Conservation (phyloP, 1,284 basidiomycete species). For the Dichomitus squalens region DNA sequence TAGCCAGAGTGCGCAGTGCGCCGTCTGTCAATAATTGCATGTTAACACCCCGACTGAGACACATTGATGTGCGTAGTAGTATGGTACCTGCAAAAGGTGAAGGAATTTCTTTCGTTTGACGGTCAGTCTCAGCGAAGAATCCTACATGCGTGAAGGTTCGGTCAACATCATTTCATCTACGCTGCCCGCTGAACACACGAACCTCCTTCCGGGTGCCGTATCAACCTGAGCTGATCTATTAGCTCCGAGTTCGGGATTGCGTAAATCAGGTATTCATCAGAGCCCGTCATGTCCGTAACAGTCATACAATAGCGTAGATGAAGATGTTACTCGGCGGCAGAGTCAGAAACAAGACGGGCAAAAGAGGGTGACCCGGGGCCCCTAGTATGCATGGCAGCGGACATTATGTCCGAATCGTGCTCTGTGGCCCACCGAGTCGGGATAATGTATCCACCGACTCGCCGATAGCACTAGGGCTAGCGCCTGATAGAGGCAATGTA, state of each 20-base stretch:
- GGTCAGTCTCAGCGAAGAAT: slow-evolving; percentile 44
- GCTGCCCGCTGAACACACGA: slow-evolving; percentile 10
- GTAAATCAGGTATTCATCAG: slow-evolving; percentile 14
- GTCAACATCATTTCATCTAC: background rate
- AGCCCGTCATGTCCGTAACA: background rate
- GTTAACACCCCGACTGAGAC: background rate
- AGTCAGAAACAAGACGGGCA: too few species aligned
- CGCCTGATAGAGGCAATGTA: too few species aligned
- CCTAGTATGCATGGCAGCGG: too few species aligned
- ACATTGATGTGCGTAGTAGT: background rate
- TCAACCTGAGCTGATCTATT: slow-evolving; percentile 34
- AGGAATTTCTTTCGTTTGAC: slow-evolving; percentile 34
- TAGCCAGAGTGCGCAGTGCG: slow-evolving; percentile 37
- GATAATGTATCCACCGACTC: too few species aligned
- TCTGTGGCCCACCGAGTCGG: too few species aligned
- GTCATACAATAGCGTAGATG: background rate
- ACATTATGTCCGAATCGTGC: too few species aligned
- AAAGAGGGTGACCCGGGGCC: too few species aligned
- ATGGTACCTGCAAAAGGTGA: slow-evolving; percentile 42
- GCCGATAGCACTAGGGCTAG: too few species aligned
- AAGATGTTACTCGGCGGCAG: too few species aligned
- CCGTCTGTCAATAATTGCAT: slow-evolving; percentile 22
- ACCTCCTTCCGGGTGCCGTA: slow-evolving; percentile 42
- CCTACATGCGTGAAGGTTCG: slow-evolving; percentile 26
- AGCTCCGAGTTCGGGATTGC: slow-evolving; percentile 33